Evolutionary conservation across 2,329 filamentous ascomycete genomes (phyloP), one percentile per base, ranked within the genome.

Genomic region (Diplocarpon rosae): DNA sequence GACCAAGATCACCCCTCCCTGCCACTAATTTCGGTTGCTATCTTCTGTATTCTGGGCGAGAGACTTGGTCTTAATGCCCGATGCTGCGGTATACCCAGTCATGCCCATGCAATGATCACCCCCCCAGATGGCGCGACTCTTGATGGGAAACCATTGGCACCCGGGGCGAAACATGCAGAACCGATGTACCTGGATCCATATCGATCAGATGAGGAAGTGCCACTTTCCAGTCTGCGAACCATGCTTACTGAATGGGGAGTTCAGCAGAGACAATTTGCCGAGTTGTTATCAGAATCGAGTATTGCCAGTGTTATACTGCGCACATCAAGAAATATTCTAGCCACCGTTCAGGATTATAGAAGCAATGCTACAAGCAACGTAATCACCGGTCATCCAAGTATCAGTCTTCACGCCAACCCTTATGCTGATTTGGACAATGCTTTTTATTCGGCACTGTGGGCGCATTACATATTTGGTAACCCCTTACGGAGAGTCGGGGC

Each of bases 171-270:
- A 12, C 53, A 57, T 48, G 62, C 62, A 7, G 69, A 73, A 47
- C 68, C 70, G 37, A 90, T 95, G 76, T 93, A 86, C 59, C 70
- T 95, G 52, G 86, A 95, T 57, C 88, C 89, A 0, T 95, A 85
- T 62, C 75, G 77, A 24, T 78, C 75, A 2, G 73, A 78, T 29
- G 65, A 74, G 12, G 87, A 94, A 62, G 74, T 89, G 0, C 68
- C 72, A 0, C 62, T 76, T 11, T 65, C 68, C 1, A 68, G 75
- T 39, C 67, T 95, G 31, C 70, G 74, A 47, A 65, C 65, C 20
- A 70, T 78, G 50, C 66, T 90, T n/a, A 67, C 70, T 63, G 68
- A 37, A 36, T 64, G 48, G 53, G 62, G 56, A 20, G 47, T 65
- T 68, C 45, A 67, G 64, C 44, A 69, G 66, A 62, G 57, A 68